Conservation (phyloP, 2,329 filamentous ascomycete genomes). For the Claviceps cyperi region DNA sequence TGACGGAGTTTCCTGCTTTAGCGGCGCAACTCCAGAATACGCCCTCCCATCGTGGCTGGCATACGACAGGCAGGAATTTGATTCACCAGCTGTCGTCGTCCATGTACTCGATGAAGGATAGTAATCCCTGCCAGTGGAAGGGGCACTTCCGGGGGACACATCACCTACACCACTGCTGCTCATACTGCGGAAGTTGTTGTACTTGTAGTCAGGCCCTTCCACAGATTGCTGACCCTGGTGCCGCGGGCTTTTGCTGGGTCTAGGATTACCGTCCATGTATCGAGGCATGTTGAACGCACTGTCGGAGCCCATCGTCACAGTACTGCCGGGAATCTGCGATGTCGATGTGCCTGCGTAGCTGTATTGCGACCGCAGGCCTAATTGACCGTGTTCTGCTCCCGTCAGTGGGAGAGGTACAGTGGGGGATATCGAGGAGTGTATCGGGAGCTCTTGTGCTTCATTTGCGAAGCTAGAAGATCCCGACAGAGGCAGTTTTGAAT, state of each 20-base stretch:
- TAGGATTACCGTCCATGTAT: conserved; percentile 39
- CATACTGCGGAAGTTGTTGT: conserved; percentile 28
- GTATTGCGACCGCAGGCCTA: conserved; percentile 38
- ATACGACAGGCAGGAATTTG: conserved; percentile 30
- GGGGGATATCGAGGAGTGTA: conserved; percentile 37
- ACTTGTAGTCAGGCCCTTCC: conserved; percentile 41
- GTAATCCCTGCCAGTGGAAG: conserved; percentile 31
- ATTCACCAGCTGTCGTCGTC: conserved; percentile 36
- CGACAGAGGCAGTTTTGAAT: conserved; percentile 38
- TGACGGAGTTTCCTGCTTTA: conserved; percentile 23
- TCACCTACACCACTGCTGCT: conserved; percentile 17
- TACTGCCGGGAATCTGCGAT: conserved; percentile 32
- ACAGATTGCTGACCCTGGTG: conserved; percentile 39
- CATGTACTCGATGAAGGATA: conserved; percentile 37
- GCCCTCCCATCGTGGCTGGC: conserved; percentile 24
- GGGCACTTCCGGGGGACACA: conserved; percentile 16
- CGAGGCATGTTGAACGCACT: conserved; percentile 38
- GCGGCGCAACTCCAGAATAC: conserved; percentile 13
- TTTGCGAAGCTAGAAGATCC: conserved; percentile 31
- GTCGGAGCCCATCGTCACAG: conserved; percentile 24
- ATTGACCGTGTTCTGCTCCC: conserved; percentile 30
- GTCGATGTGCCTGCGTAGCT: conserved; percentile 38
- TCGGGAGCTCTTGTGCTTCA: conserved; percentile 38
- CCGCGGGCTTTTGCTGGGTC: conserved; percentile 42
- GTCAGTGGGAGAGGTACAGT: conserved; percentile 37